phyloP scores from a whole-genome alignment of 2,329 filamentous ascomycete genomes.

The Metarhizium rileyi region DNA sequence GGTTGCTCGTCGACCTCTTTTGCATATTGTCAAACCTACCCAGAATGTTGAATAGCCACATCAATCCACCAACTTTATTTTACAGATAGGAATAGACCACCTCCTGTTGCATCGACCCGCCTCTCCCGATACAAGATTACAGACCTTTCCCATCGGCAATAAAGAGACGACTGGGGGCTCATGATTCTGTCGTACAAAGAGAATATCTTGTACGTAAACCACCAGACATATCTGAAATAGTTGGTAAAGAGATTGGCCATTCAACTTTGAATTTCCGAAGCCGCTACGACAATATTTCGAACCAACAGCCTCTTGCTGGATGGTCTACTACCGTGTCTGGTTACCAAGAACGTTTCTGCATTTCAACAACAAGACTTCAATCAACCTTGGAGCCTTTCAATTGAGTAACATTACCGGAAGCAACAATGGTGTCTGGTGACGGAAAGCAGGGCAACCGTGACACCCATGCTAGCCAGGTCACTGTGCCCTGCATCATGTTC shows the following conservation, averaged over 20 bases:
- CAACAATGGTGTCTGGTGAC: slow-evolving; percentile 5
- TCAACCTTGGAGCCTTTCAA: too few species aligned
- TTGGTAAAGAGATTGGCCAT: too few species aligned
- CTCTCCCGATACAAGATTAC: not conserved
- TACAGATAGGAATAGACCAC: not conserved
- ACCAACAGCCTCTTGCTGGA: too few species aligned
- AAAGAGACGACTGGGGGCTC: not conserved
- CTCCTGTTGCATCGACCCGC: not conserved
- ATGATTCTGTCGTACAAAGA: too few species aligned
- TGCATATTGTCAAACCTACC: not conserved
- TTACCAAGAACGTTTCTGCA: too few species aligned
- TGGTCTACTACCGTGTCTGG: too few species aligned
- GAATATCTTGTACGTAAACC: too few species aligned
- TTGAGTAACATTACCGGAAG: not conserved
- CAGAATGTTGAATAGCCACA: not conserved
- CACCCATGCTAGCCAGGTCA: slow-evolving; percentile 28
- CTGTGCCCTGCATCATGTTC: slow-evolving; percentile 31
- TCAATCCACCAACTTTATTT: not conserved
- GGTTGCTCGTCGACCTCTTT: not conserved
- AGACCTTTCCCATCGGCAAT: not conserved
- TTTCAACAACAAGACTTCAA: too few species aligned
- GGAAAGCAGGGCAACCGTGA: slow-evolving; percentile 16
- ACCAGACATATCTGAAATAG: too few species aligned
- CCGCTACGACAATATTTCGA: too few species aligned
- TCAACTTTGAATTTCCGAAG: too few species aligned